Evolutionary conservation across 805 yeast genomes (phyloP).

Genomic region (Ogataea sp.): DNA sequence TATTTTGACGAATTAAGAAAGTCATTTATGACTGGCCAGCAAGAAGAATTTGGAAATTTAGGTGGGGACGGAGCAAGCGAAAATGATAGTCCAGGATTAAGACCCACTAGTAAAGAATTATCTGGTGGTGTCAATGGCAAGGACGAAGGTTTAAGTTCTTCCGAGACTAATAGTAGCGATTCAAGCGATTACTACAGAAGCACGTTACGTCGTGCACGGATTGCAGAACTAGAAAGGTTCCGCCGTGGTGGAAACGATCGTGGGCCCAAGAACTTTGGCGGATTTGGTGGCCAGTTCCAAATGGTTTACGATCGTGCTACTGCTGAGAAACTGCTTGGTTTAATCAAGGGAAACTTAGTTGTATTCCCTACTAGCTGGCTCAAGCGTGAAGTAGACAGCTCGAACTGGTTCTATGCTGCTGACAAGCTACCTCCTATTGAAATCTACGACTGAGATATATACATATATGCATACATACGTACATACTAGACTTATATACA

Average conservation of each 20-base stretch:
- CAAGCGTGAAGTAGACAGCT: conserved; percentile 74
- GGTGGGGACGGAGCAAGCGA: too few species aligned
- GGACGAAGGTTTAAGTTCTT: too few species aligned
- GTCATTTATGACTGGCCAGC: conserved; percentile 38
- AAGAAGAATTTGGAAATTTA: conserved; percentile 2
- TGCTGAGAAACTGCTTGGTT: conserved; percentile 63
- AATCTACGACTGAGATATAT: conserved; percentile 77
- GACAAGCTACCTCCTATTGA: conserved; percentile 95
- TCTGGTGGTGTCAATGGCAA: background rate
- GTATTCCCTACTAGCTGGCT: conserved; percentile 93
- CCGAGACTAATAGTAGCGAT: too few species aligned
- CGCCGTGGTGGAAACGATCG: conserved; percentile 8
- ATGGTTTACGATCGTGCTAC: conserved; percentile 51
- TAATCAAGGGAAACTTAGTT: conserved; percentile 81
- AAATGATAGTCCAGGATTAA: background rate
- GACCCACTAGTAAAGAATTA: background rate
- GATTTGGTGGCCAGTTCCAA: conserved; percentile 5
- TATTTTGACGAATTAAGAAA: conserved; percentile 49
- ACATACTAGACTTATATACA: too few species aligned
- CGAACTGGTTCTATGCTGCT: conserved; percentile 92
- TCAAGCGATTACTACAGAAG: conserved; percentile 6
- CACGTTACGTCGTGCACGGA: conserved; percentile 14
- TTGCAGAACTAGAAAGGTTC: conserved; percentile 23
- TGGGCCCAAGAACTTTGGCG: conserved; percentile 9
- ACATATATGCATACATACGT: too few species aligned